Evolutionary conservation across 257 asterid species (phyloP).

Genomic region (Mitragyna speciosa): DNA sequence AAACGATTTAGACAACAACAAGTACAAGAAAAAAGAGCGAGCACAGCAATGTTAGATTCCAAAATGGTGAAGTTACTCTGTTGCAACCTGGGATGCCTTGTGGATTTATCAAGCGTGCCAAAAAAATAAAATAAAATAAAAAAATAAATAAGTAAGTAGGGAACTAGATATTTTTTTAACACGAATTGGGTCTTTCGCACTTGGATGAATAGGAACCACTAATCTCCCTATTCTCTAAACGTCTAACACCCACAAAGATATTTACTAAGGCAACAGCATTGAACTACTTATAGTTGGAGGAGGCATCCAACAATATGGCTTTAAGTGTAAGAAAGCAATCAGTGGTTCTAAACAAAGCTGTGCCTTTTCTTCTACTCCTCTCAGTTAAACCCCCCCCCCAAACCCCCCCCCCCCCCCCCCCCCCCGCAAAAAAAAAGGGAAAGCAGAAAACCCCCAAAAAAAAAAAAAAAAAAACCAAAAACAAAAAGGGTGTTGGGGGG

Average conservation of each 20-base stretch:
- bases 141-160: too few species aligned
- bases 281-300: neutral
- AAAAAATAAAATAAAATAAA: too few species aligned
- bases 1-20: too few species aligned
- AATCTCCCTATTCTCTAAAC: neutral
- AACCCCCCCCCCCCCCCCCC: neutral
- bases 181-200: neutral
- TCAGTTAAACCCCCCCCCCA: neutral
- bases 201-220: neutral
- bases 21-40: neutral
- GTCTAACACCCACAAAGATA: neutral
- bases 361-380: neutral
- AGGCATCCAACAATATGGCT: neutral
- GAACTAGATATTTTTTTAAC: too few species aligned
- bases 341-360: neutral
- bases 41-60: neutral
- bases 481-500: too few species aligned
- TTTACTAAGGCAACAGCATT: neutral
- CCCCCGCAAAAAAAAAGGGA: neutral
- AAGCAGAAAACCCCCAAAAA: too few species aligned
- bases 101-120: neutral
- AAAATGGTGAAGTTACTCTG: neutral
- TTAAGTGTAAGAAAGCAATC: neutral
- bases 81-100: neutral
- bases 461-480: too few species aligned